Conservation (phyloP, 2,329 filamentous ascomycete species). For the Cladophialophora bantiana region DNA sequence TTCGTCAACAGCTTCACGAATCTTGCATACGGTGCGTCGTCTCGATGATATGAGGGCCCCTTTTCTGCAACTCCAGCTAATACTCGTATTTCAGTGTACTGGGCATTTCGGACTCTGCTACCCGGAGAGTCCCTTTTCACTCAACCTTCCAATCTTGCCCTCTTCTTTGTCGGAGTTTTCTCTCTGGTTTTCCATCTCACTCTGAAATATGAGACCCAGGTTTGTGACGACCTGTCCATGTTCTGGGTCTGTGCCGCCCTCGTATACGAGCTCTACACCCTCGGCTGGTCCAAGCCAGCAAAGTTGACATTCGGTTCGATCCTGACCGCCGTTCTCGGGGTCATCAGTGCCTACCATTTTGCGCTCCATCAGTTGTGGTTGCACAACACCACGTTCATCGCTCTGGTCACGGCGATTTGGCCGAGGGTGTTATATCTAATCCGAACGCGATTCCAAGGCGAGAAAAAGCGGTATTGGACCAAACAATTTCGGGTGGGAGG, state of each 20-base stretch:
- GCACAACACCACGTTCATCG: constrained; percentile 31
- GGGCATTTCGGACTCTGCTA: constrained; percentile 29
- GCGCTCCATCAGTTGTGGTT: constrained; percentile 32
- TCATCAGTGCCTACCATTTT: constrained; percentile 35
- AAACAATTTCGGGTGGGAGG: constrained; percentile 32
- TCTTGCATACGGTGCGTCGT: constrained; percentile 38
- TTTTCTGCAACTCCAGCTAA: not conserved
- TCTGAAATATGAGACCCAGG: constrained; percentile 38
- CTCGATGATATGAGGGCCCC: not conserved
- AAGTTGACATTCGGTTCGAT: constrained; percentile 24
- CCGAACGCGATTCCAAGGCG: constrained; percentile 20
- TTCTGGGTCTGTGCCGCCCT: constrained; percentile 38
- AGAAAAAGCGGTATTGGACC: constrained; percentile 28
- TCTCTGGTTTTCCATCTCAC: constrained; percentile 41
- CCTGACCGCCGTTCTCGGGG: constrained; percentile 30
- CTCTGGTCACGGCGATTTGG: constrained; percentile 35
- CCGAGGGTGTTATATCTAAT: constrained; percentile 35
- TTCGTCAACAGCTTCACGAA: constrained; percentile 45
- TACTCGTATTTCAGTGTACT: constrained; percentile 31
- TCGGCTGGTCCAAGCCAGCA: constrained; percentile 23
- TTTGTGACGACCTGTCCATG: constrained; percentile 38
- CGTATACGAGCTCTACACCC: constrained; percentile 36
- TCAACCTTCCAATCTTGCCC: constrained; percentile 37
- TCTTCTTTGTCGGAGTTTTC: constrained; percentile 41
- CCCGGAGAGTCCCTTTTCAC: constrained; percentile 31